Evolutionary conservation across 371 early-diverging fungal genomes (phyloP), one percentile per base, ranked within the genome.

Genomic region (Circinella minor): DNA sequence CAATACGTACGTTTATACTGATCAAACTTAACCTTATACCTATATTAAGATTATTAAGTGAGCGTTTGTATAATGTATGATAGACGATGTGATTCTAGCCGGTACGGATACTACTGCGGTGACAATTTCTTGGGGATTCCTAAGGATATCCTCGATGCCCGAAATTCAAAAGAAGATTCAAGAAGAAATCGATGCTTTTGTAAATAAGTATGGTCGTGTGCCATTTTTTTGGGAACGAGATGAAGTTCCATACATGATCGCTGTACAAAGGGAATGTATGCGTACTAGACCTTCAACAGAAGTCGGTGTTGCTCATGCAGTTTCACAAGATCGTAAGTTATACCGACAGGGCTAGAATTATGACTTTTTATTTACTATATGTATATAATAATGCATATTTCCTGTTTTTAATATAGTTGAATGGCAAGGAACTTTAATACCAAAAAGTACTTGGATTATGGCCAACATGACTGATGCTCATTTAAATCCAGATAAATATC

Each of bases 281-380:
- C 65, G 82, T 4, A 71, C 38, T 39, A 70, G 70, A 14, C 72
- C 79, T 10, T 55, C 74, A 13, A 72, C 65, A 36, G 73, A 71
- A 4, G 66, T 77, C 36, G 66, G 72, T 39, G 49, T 79, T 14
- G 75, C 80, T 15, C 81, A 79, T 18, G 66, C 64, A 27, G 65
- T 80, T 6, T 65, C 55, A 20, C 55, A 71, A 64, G 81, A 84
- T 39, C 57, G 76, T 74, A 76, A 69, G 64, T 37, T n/a, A 14
- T 10, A 4, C 7, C 11, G 66, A 27, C 27, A 27, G 27, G 27
- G 2, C 27, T 27, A 27, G 27, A 27, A 27, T 27, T 27, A 27
- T 27, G 27, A 27, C 27, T 27, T 27, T 27, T 27, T 27, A 27
- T 27, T 27, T 27, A 27, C 27, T 9, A 0, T 3, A 47, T 47